phyloP scores from a whole-genome alignment of 495 filamentous ascomycete genomes.

The Tuber indicum region DNA sequence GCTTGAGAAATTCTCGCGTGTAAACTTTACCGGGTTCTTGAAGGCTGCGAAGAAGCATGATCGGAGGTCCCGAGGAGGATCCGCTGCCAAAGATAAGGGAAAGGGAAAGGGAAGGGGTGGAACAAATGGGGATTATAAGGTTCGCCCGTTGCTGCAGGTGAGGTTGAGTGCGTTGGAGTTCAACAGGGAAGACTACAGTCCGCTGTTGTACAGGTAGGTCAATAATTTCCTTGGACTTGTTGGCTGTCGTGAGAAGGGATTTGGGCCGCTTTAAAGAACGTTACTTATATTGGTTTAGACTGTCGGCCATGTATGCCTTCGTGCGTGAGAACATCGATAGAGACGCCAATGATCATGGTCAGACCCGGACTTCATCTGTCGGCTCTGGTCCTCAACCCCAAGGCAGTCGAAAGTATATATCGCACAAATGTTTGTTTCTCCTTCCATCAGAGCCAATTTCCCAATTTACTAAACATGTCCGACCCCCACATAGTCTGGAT shows the following conservation, averaged over 20 bases:
- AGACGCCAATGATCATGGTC: conserved; percentile 42
- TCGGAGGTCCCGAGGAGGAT: conserved; percentile 62
- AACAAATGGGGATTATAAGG: conserved; percentile 60
- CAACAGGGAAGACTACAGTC: conserved; percentile 91
- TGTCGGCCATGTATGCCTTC: conserved; percentile 94
- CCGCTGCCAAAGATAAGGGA: conserved; percentile 42
- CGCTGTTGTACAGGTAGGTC: conserved; percentile 64
- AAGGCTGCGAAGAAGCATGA: conserved; percentile 99
- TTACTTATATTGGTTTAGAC: conserved; percentile 40
- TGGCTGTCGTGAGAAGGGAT: neutral
- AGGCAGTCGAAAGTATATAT: conserved; percentile 56
- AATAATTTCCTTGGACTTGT: conserved; percentile 7
- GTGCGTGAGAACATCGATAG: conserved; percentile 72
- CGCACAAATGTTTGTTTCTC: conserved; percentile 66
- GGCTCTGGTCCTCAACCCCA: conserved; percentile 50
- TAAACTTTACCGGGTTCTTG: conserved; percentile 96
- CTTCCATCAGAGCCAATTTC: neutral
- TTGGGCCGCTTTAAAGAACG: neutral
- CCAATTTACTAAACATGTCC: conserved; percentile 18
- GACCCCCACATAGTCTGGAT: conserved; percentile 65
- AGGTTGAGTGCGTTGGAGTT: conserved; percentile 79
- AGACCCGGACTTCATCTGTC: conserved; percentile 45
- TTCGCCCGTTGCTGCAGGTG: conserved; percentile 83
- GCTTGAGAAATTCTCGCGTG: conserved; percentile 85
- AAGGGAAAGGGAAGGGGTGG: conserved; percentile 36